Evolutionary conservation across 176 grass and related monocot species (phyloP).

Genomic region (Zoysia japonica): DNA sequence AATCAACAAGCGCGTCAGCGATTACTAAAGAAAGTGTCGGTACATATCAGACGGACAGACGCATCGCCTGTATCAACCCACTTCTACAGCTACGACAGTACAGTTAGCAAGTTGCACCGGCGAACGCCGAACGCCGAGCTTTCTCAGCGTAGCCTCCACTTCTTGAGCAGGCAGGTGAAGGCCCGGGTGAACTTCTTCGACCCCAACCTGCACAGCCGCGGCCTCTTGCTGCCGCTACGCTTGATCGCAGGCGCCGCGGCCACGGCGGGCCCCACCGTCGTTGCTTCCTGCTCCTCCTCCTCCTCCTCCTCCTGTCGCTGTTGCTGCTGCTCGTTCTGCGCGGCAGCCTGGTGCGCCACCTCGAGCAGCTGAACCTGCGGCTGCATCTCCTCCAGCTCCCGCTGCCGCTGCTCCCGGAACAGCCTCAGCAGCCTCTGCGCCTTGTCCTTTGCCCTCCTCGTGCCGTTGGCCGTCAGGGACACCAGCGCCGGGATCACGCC

Average conservation of each 20-base stretch:
- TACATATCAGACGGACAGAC: background rate
- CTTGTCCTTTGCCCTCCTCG: slow-evolving; percentile 58
- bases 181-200: slow-evolving; percentile 52
- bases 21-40: too few species aligned
- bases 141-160: slow-evolving; percentile 24
- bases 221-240: slow-evolving; percentile 33
- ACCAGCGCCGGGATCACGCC: slow-evolving; percentile 77
- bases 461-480: slow-evolving; percentile 57
- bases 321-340: slow-evolving; percentile 19
- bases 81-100: background rate
- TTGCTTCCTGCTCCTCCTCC: background rate
- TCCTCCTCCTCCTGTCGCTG: background rate
- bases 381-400: slow-evolving; percentile 40
- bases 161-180: slow-evolving; percentile 51
- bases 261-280: background rate
- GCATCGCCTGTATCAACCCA: background rate
- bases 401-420: slow-evolving; percentile 76
- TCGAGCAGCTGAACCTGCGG: slow-evolving; percentile 52
- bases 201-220: slow-evolving; percentile 42
- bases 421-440: slow-evolving; percentile 67
- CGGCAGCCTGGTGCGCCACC: slow-evolving; percentile 32
- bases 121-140: background rate
- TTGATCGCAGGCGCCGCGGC: background rate
- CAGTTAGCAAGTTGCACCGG: background rate
- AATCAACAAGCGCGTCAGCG: background rate